Evolutionary conservation across 495 filamentous ascomycete species (phyloP).

Genomic region (Podospora australis): DNA sequence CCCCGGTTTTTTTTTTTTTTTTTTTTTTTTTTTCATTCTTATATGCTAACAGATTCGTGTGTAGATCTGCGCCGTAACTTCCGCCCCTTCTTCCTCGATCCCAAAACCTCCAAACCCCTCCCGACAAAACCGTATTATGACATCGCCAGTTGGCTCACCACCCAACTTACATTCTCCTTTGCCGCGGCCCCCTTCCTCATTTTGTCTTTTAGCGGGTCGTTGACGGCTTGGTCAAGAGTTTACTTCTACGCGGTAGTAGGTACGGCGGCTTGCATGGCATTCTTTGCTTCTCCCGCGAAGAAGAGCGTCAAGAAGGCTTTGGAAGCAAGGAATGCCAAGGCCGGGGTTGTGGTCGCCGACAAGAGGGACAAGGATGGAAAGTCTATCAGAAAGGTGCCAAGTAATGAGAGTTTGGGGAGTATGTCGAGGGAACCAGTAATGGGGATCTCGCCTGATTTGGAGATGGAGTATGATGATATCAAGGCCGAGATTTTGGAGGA

Average conservation of each 20-base stretch:
- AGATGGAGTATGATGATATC: slow-evolving; percentile 70
- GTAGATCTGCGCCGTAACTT: slow-evolving; percentile 81
- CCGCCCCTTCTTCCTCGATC: slow-evolving; percentile 87
- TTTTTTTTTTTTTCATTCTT: background rate
- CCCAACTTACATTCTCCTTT: slow-evolving; percentile 80
- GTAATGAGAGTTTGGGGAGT: slow-evolving; percentile 33
- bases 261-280: slow-evolving; percentile 54
- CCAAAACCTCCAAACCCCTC: slow-evolving; percentile 55
- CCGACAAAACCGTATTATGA: slow-evolving; percentile 83
- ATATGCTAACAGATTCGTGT: slow-evolving; percentile 6
- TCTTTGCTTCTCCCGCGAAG: slow-evolving; percentile 78
- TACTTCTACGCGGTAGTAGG: slow-evolving; percentile 80
- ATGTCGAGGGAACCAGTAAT: slow-evolving; percentile 49
- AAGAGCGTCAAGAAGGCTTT: slow-evolving; percentile 50
- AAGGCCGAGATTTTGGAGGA: slow-evolving; percentile 65
- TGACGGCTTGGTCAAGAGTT: slow-evolving; percentile 73
- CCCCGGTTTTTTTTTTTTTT: too few species aligned
- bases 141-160: slow-evolving; percentile 66
- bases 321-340: slow-evolving; percentile 47
- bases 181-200: slow-evolving; percentile 76
- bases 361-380: background rate
- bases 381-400: slow-evolving; percentile 25
- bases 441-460: slow-evolving; percentile 72
- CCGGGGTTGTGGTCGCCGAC: slow-evolving; percentile 17
- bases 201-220: slow-evolving; percentile 57